phyloP scores from a whole-genome alignment of 164 flowering plant genomes.

The Magnolia kwangsiensis region DNA sequence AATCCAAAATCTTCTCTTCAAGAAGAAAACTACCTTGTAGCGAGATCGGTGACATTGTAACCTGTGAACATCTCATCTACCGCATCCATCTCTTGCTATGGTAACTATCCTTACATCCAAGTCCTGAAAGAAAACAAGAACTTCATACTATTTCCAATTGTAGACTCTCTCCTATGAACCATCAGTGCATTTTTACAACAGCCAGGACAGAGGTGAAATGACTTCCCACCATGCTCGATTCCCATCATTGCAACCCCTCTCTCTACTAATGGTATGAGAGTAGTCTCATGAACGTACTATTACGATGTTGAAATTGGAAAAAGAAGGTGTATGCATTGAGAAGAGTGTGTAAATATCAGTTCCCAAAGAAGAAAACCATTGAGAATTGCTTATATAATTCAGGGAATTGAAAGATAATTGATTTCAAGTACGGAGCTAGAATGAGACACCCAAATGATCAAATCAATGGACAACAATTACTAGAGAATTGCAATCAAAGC shows the following conservation, averaged over 20 bases:
- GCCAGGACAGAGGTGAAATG: background rate
- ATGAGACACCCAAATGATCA: background rate
- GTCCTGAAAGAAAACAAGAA: background rate
- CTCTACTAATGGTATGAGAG: background rate
- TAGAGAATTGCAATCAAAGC: background rate
- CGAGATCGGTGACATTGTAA: background rate
- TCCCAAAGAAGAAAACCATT: background rate
- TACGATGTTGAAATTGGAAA: background rate
- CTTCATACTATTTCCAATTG: too few relatives aligned
- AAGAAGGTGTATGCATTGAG: background rate
- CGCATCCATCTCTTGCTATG: background rate
- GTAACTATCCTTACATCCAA: background rate
- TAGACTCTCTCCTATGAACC: background rate
- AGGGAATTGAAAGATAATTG: background rate
- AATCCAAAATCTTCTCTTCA: too few relatives aligned
- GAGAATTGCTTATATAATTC: background rate
- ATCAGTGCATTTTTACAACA: background rate
- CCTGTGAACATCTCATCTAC: background rate
- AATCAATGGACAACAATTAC: background rate
- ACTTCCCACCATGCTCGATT: background rate
- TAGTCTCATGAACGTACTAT: too few relatives aligned
- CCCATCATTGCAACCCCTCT: background rate
- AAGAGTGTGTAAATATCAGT: background rate
- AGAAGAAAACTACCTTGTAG: background rate
- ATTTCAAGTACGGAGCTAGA: background rate